A percentile compares a stretch with the other conserved stretches of the same genome.
These are phyloP conservation scores for Auricularia heimuer DNA, from an alignment of 768 basidiomycete genomes.

Conservation along the genomic window DNA sequence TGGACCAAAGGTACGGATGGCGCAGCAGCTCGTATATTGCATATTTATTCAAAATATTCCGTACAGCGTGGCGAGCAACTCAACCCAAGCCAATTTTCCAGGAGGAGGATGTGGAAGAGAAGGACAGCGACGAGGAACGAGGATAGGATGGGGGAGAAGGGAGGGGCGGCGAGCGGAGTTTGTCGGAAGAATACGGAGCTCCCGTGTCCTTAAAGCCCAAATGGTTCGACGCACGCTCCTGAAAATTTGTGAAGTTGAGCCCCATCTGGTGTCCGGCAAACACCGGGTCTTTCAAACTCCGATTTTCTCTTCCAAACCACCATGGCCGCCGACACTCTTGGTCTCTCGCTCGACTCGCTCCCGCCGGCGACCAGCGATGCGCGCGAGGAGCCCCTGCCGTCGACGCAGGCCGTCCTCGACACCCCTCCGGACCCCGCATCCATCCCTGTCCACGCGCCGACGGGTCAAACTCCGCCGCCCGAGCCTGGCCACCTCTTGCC, in stretches of 20 bases:
- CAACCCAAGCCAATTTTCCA: constrained; percentile 84
- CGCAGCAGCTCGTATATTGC: constrained; percentile 15
- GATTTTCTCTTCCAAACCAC: neutral
- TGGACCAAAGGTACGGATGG: constrained; percentile 47
- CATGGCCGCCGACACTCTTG: neutral
- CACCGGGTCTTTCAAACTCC: neutral
- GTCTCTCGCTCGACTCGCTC: neutral
- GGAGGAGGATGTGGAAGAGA: constrained; percentile 43
- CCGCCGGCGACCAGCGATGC: constrained; percentile 54
- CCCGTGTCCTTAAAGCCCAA: neutral
- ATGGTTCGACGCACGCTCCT: neutral
- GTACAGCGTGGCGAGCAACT: constrained; percentile 71
- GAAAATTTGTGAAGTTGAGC: neutral
- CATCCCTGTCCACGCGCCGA: constrained; percentile 34
- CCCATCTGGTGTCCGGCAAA: neutral
- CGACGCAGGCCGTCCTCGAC: constrained; percentile 34
- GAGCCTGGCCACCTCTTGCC: constrained; percentile 35
- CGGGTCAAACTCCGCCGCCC: constrained; percentile 37
- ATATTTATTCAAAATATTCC: neutral
- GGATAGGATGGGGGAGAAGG: neutral
- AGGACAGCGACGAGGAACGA: constrained; percentile 42
- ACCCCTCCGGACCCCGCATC: constrained; percentile 40
- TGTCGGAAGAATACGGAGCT: too few relatives aligned
- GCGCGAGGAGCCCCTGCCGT: constrained; percentile 47
- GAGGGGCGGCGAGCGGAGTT: neutral